Base-by-base conservation (phyloP, 192 early-diverging fungal species). In the Coemansia sp. region DNA sequence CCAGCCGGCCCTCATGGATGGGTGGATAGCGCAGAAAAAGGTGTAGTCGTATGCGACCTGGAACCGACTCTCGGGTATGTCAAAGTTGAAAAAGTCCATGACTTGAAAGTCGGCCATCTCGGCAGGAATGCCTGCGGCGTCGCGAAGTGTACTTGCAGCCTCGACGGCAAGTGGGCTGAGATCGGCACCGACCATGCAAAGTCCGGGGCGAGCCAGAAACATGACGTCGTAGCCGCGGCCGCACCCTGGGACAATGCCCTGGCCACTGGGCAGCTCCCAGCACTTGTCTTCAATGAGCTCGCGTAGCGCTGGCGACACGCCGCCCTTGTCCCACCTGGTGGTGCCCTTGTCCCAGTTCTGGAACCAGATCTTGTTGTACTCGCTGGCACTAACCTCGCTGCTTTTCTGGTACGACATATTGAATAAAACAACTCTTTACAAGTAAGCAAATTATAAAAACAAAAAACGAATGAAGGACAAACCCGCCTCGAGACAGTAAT, bases 21-120 rank as follows among this genome's bases (percentile, higher is more conserved):
- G 88, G 11, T 76, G 79, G 9, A 95, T 62, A 7, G 91, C 91
- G 60, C 92, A 93, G 33, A 93, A 80, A 68, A 95, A 95, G 79
- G 91, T 92, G 66, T 92, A 91, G 71, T 95, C 93, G 50, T 86
- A 93, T 3, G 91, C 81, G 14, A 95, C 75, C 46, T 88, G 84
- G 79, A 83, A 94, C 50, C 82, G 82, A 32, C 60, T 78, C 2
- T 57, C 58, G 9, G 85, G 83, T 1, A 73, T 64, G 1, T 76
- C 61, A 67, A 88, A 90, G 15, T 76, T 77, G 72, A 89, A 94
- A 72, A 94, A 94, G 68, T 94, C 88, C 50, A 71, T 83, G 1
- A 46, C 55, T 12, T 76, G 55, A 58, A 91, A 91, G 50, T 71
- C 72, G 22, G 71, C 87, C 15, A 79, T 57, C 18, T 74, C 61